Base-by-base conservation (phyloP, 2,329 filamentous ascomycete genomes). In the Botryotinia narcissicola region DNA sequence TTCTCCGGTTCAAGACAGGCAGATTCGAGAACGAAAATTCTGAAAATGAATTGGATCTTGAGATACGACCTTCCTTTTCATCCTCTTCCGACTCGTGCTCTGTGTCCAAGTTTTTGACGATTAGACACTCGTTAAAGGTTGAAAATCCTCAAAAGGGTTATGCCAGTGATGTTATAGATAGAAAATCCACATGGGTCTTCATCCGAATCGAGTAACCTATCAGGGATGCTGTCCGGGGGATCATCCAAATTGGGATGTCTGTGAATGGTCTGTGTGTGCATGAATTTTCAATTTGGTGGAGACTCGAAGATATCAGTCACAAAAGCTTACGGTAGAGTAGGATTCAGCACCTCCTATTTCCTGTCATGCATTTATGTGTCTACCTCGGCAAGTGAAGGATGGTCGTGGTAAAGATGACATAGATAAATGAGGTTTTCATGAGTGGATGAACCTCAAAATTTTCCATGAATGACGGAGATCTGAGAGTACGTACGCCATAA, bases 61-160 rank as follows among this genome's bases (percentile, higher is more conserved):
- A 61, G 44, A 64, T 71, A 71, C 57, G 8, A 71, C 44, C 69
- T 64, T 71, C 59, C 59, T 71, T 64, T 63, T 48, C 63, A 67
- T 67, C 44, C 22, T 67, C 63, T 67, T 12, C 35, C 44, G 29
- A 16, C 64, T 67, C 32, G 40, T 48, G 64, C 32, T 67, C 22
- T n/a, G 32, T 67, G 46, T 40, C 46, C 64, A 40, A n/a, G 32
- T 16, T 68, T 25, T 48, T 62, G n/a, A 63, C 51, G 22, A 37
- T 32, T 63, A 46, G 57, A 63, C 54, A 63, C 44, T 70, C 69
- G 57, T 57, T 25, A 71, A 51, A 29, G 44, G 68, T 51, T 40
- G 51, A 6, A 22, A 71, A 63, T 35, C 29, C 54, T 70, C 69
- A 10, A 37, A 40, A 40, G n/a, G 44, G 42, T 3, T 20, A 63